Conservation (phyloP, 2,329 filamentous ascomycete genomes). For the Trichoderma koningii region DNA sequence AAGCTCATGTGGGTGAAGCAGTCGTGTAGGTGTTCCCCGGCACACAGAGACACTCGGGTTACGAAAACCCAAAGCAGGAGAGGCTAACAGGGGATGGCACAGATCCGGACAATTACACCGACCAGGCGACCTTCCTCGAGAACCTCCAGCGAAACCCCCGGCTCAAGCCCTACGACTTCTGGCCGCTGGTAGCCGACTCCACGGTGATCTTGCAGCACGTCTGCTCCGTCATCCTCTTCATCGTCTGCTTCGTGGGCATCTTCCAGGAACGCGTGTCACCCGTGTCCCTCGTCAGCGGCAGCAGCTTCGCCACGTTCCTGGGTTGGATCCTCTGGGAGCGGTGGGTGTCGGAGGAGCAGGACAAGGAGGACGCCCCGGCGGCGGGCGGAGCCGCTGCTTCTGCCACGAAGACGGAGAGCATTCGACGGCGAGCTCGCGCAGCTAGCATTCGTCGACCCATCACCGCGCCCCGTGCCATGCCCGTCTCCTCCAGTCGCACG, state of each 20-base stretch:
- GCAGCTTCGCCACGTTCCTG: slow-evolving; percentile 77
- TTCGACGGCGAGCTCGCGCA: slow-evolving; percentile 41
- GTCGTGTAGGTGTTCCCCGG: slow-evolving; percentile 62
- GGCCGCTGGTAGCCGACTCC: slow-evolving; percentile 91
- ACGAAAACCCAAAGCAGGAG: background rate
- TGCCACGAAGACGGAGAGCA: slow-evolving; percentile 40
- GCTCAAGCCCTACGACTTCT: slow-evolving; percentile 95
- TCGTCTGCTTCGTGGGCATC: slow-evolving; percentile 91
- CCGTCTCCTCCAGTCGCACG: slow-evolving; percentile 32
- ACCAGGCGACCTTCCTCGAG: slow-evolving; percentile 94
- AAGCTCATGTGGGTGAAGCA: slow-evolving; percentile 98
- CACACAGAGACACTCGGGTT: too few species aligned
- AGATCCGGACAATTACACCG: slow-evolving; percentile 99
- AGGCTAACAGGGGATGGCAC: slow-evolving; percentile 20
- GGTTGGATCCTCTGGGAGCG: slow-evolving; percentile 92
- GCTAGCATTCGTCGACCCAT: slow-evolving; percentile 44
- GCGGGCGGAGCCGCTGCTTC: slow-evolving; percentile 40
- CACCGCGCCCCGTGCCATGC: slow-evolving; percentile 36
- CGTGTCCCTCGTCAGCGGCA: slow-evolving; percentile 83
- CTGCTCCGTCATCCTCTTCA: slow-evolving; percentile 90
- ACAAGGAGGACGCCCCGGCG: slow-evolving; percentile 46
- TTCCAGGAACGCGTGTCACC: slow-evolving; percentile 85
- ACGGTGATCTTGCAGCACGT: slow-evolving; percentile 98
- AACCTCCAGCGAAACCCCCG: slow-evolving; percentile 93
- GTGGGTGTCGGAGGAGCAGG: slow-evolving; percentile 77